Conservation (phyloP, 371 early-diverging fungal genomes). For the Circinella minor region DNA sequence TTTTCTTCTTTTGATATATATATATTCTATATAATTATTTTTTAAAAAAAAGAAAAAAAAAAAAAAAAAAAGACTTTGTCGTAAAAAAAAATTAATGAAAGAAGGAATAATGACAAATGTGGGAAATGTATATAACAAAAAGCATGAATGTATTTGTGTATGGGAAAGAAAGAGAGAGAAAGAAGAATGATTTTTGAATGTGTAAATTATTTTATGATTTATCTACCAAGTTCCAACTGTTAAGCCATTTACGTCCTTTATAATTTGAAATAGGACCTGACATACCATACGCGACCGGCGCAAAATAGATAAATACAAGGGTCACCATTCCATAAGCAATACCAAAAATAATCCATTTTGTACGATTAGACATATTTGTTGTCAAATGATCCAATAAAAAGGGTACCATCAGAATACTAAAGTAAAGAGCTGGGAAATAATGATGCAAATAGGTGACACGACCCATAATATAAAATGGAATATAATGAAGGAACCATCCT, state of each 20-base stretch:
- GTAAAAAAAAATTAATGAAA: not conserved
- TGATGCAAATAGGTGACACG: slow-evolving; percentile 98
- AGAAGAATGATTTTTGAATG: not conserved
- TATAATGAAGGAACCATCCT: slow-evolving; percentile 97
- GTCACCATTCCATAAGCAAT: slow-evolving; percentile 53
- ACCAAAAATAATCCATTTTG: slow-evolving; percentile 47
- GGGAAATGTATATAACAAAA: too few relatives aligned
- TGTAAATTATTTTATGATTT: not conserved
- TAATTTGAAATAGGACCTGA: slow-evolving; percentile 69
- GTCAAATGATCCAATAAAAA: slow-evolving; percentile 79
- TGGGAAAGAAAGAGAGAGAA: not conserved
- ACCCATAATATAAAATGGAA: slow-evolving; percentile 98
- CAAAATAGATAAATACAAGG: slow-evolving; percentile 74
- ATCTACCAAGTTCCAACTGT: slow-evolving; percentile 59
- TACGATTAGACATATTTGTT: slow-evolving; percentile 19
- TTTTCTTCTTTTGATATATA: too few relatives aligned
- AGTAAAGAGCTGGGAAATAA: slow-evolving; percentile 98
- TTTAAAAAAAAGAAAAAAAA: too few relatives aligned
- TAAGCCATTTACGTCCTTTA: slow-evolving; percentile 54
- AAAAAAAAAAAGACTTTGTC: too few relatives aligned
- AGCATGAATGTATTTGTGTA: too few relatives aligned
- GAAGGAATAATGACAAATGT: too few relatives aligned
- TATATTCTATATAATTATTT: too few relatives aligned
- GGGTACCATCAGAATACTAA: slow-evolving; percentile 80
- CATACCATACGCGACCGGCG: slow-evolving; percentile 89